Evolutionary conservation across 2,329 filamentous ascomycete species (phyloP).

Genomic region (Paracoccidioides lutzii): DNA sequence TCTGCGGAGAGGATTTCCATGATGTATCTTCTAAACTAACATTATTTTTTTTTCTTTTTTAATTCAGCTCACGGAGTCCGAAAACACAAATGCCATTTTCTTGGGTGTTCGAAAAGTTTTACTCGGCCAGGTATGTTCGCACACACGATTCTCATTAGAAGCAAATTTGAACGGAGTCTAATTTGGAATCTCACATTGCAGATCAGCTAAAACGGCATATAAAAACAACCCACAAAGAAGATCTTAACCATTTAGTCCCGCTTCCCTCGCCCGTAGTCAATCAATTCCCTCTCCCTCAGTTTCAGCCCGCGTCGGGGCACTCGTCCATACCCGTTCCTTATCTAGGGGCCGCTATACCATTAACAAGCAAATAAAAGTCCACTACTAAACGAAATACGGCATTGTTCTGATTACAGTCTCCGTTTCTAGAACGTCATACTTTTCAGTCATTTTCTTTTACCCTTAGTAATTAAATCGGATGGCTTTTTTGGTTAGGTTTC

Average conservation of each 20-base stretch:
- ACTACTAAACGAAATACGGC: neutral
- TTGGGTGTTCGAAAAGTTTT: conserved; percentile 31
- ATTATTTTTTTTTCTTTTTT: neutral
- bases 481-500: neutral
- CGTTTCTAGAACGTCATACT: neutral
- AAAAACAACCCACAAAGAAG: conserved; percentile 25
- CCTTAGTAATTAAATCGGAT: neutral
- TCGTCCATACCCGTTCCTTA: neutral
- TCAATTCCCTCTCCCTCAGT: conserved; percentile 6
- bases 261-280: conserved; percentile 14
- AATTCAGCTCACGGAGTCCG: conserved; percentile 28
- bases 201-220: conserved; percentile 32
- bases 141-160: neutral
- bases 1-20: neutral
- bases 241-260: conserved; percentile 14
- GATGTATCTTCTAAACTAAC: neutral
- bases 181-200: conserved; percentile 9
- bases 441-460: neutral
- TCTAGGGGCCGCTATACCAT: neutral
- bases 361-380: neutral
- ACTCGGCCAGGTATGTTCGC: conserved; percentile 29
- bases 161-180: neutral
- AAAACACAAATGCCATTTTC: conserved; percentile 29
- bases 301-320: neutral
- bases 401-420: no score